Evolutionary conservation across 129 eudicot genomes (phyloP).

Genomic region (Flaveria brownii): DNA sequence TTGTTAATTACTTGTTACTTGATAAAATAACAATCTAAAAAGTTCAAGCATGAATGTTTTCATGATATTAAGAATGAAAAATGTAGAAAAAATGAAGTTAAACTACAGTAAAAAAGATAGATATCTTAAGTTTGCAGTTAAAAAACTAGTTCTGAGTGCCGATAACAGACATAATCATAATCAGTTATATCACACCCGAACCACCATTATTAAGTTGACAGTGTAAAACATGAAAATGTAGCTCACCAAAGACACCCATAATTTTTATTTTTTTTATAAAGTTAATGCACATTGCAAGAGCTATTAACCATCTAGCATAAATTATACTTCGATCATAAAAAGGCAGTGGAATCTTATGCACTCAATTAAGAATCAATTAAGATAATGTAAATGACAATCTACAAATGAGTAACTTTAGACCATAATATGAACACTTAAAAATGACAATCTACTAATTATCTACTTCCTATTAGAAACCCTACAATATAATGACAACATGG

Average conservation of each 20-base stretch:
- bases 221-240: not conserved
- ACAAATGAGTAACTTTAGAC: not conserved
- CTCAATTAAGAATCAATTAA: too few species aligned
- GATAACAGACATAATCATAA: not conserved
- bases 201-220: not conserved
- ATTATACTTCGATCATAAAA: not conserved
- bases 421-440: slow-evolving; percentile 5
- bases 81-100: not conserved
- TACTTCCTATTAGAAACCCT: not conserved
- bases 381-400: not conserved
- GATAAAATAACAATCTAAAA: too few species aligned
- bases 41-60: too few species aligned
- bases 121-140: too few species aligned
- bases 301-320: not conserved
- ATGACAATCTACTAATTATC: not conserved
- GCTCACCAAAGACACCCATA: not conserved
- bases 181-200: not conserved
- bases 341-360: not conserved
- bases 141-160: too few species aligned
- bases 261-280: not conserved
- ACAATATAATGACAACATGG: slow-evolving; percentile 7
- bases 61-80: too few species aligned
- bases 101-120: too few species aligned
- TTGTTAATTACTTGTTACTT: not conserved
- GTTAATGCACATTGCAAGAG: not conserved